phyloP scores from a whole-genome alignment of 371 early-diverging fungal species.

The Conidiobolus incongruus region DNA sequence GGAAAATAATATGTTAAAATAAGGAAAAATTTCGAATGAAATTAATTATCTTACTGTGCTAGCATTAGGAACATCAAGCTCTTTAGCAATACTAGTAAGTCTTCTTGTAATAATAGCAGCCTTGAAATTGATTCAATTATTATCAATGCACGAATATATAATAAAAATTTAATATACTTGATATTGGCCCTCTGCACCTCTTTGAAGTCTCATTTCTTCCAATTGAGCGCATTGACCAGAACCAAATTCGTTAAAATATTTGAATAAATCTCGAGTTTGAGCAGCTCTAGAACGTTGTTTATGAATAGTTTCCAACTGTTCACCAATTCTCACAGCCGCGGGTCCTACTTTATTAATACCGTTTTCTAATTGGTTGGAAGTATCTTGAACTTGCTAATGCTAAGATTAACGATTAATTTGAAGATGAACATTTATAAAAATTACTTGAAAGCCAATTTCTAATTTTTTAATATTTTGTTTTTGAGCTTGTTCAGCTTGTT shows the following conservation, averaged over 20 bases:
- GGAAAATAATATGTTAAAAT: background rate
- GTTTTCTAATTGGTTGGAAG: constrained; percentile 62
- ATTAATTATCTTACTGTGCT: constrained; percentile 29
- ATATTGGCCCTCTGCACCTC: constrained; percentile 65
- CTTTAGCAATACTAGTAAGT: constrained; percentile 66
- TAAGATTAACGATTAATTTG: background rate
- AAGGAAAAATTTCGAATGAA: too few relatives aligned
- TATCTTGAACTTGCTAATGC: constrained; percentile 48
- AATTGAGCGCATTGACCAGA: constrained; percentile 46
- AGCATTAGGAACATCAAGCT: constrained; percentile 59
- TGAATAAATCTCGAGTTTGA: constrained; percentile 73
- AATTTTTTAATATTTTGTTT: constrained; percentile 47
- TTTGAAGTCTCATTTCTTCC: constrained; percentile 36
- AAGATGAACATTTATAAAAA: background rate
- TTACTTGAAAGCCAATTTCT: constrained; percentile 43
- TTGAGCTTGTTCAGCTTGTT: constrained; percentile 46
- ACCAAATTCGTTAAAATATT: constrained; percentile 71
- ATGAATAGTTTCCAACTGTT: constrained; percentile 85
- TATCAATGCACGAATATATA: background rate
- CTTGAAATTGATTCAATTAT: constrained; percentile 9
- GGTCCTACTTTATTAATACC: constrained; percentile 81
- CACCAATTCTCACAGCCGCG: constrained; percentile 89
- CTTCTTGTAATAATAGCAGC: constrained; percentile 71
- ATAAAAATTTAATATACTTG: constrained; percentile 23
- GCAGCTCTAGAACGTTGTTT: constrained; percentile 68